Base-by-base conservation (phyloP, 2,329 filamentous ascomycete genomes). In the Xylaria sp. region DNA sequence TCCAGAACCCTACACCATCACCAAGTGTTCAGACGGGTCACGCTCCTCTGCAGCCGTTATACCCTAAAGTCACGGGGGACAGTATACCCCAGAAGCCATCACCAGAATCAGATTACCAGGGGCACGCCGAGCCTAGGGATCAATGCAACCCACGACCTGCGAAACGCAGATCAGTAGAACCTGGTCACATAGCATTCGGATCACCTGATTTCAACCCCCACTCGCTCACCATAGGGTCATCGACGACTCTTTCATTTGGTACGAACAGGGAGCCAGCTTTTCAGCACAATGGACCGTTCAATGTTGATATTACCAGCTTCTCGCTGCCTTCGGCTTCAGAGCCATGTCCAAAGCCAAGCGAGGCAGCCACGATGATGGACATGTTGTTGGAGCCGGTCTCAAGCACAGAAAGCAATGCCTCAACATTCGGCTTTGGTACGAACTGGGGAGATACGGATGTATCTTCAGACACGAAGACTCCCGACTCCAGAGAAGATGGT, bases 41-140 rank as follows among this genome's bases (percentile, higher is more conserved):
- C 15, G 12, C 37, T 28, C 23, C 56, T 59, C 23, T 48, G 3
- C 37, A 59, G 25, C 39, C 56, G 46, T 41, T 48, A 10, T 59
- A 46, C 20, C 56, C 56, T 23, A 59, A 48, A 28, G 10, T 20
- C 9, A 18, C n/a, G 23, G 8, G 12, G 12, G 25, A 44, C 39
- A 28, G 9, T 28, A 18, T 39, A 10, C n/a, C 12, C 1, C 56
- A n/a, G 34, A 44, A n/a, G 18, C 57, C 57, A 46, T 28, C 57
- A 50, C 23, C 57, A 28, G 57, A 34, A 25, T 20, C 57, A 37
- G 28, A 60, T 44, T 50, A 50, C 15, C 41, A 50, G 23, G 37
- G 20, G 4, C 57, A 23, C 20, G 23, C 25, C 25, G 57, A 60
- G n/a, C 28, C 20, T 37, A n/a, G 37, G 23, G 57, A 37, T 8